Evolutionary conservation across 768 basidiomycete species (phyloP), one percentile per base, ranked within the genome.

Genomic region (Cytidiella melzeri): DNA sequence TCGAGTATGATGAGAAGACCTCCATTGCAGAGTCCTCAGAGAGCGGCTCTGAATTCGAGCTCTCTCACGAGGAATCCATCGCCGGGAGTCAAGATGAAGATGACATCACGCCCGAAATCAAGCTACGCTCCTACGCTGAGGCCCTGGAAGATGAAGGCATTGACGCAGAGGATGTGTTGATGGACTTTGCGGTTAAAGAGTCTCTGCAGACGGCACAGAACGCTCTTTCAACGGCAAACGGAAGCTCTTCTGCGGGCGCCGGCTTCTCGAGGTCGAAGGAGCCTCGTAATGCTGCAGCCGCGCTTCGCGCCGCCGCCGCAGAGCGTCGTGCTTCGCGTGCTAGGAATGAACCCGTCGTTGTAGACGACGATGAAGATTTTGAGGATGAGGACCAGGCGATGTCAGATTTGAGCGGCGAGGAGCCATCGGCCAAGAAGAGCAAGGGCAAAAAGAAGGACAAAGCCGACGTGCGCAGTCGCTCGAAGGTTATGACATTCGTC

Each of bases 21-120:
- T 60, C 60, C 13, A 41, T 73, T 23, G 67, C 71, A 10, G 82
- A 84, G 50, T 80, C 75, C 15, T 75, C 74, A 25, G 74, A 70
- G 47, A 79, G 74, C 60, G 81, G 73, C 23, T 86, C 85, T 36
- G 83, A 84, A 48, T 86, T 83, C 54, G 68, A 76, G 37, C 68
- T 51, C 3, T 73, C 73, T 10, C 67, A 70, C 15, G 56, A 51
- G 0, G 55, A 52, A 18, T 51, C 41, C 9, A 56, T 54, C 20
- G 52, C 41, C 39, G 49, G 45, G 37, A 48, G 30, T 20, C 57
- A 64, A n/a, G 62, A 61, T 26, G 59, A 67, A 54, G 51, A 53
- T 5, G 45, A 43, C 5, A 26, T 40, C 21, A 27, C 27, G 11
- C 27, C 12, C n/a, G 21, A 40, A 15, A 10, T 42, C 50, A 12